Conservation (phyloP, 306 rosid species). For the Rosa persica region DNA sequence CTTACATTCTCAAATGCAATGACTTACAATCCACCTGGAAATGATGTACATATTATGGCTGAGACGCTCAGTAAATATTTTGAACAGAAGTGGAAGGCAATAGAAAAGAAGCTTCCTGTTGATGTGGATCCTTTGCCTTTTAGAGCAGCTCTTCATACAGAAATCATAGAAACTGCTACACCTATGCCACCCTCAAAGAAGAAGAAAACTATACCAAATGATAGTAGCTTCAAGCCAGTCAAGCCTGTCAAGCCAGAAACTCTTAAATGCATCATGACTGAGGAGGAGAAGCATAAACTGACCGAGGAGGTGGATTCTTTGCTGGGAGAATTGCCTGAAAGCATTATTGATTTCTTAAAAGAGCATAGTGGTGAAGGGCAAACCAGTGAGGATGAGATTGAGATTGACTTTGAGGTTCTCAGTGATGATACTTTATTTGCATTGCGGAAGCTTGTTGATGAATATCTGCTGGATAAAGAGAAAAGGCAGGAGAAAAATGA, state of each 20-base stretch:
- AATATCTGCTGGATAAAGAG: conserved; percentile 63
- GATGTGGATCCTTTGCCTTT: conserved; percentile 48
- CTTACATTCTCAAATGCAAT: conserved; percentile 81
- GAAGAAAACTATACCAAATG: conserved; percentile 48
- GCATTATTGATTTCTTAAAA: conserved; percentile 65
- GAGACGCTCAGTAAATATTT: conserved; percentile 54
- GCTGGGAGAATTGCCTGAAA: conserved; percentile 73
- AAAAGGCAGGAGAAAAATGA: conserved; percentile 45
- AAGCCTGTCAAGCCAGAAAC: conserved; percentile 40
- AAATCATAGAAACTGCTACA: conserved; percentile 38
- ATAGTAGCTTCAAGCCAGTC: conserved; percentile 37
- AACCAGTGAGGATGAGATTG: conserved; percentile 79
- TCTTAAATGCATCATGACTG: conserved; percentile 44
- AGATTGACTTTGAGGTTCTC: conserved; percentile 81
- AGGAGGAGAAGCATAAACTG: conserved; percentile 66
- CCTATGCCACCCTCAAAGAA: conserved; percentile 53
- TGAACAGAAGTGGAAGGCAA: conserved; percentile 72
- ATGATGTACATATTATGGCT: conserved; percentile 77
- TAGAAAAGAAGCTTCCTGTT: conserved; percentile 66
- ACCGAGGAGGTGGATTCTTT: conserved; percentile 66
- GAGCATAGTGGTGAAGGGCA: conserved; percentile 60
- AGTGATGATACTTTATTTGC: conserved; percentile 69
- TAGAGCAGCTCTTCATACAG: conserved; percentile 31
- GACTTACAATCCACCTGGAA: conserved; percentile 83
- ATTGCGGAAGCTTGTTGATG: conserved; percentile 73